Conservation (phyloP, 768 basidiomycete genomes). For the Auricularia heimuer region DNA sequence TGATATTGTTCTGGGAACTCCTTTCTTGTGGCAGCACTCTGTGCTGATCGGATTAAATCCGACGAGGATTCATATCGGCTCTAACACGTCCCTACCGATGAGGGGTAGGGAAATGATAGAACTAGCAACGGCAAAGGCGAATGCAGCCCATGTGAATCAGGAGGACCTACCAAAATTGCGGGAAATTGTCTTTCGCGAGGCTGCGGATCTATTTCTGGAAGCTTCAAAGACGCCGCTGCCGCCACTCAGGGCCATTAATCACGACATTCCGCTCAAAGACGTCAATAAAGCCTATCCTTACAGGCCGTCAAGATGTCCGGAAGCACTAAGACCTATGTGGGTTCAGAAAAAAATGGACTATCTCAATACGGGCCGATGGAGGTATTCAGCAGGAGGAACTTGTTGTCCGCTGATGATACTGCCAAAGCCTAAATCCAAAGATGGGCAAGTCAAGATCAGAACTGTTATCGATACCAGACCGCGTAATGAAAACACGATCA, state of each 20-base stretch:
- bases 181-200: background rate
- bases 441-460: background rate
- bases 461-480: conserved; percentile 3
- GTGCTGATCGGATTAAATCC: background rate
- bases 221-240: background rate
- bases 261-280: conserved; percentile 5
- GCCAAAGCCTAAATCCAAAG: background rate
- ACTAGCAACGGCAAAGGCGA: background rate
- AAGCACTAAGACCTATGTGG: conserved; percentile 2
- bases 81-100: background rate
- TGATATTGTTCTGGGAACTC: conserved; percentile 27
- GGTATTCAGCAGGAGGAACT: conserved; percentile 1
- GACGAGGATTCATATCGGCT: background rate
- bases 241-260: conserved; percentile 4
- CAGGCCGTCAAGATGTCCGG: conserved; percentile 4
- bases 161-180: background rate
- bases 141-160: background rate
- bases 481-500: conserved; percentile 2
- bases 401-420: conserved; percentile 4
- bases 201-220: background rate
- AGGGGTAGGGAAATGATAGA: background rate
- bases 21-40: conserved; percentile 25
- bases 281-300: background rate
- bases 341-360: conserved; percentile 1
- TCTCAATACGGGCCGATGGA: conserved; percentile 3